A percentile compares a stretch with the other conserved stretches of the same genome.
These are phyloP conservation scores for Linnemannia hyalina DNA, from an alignment of 192 early-diverging fungal species.

Conservation along the genomic window DNA sequence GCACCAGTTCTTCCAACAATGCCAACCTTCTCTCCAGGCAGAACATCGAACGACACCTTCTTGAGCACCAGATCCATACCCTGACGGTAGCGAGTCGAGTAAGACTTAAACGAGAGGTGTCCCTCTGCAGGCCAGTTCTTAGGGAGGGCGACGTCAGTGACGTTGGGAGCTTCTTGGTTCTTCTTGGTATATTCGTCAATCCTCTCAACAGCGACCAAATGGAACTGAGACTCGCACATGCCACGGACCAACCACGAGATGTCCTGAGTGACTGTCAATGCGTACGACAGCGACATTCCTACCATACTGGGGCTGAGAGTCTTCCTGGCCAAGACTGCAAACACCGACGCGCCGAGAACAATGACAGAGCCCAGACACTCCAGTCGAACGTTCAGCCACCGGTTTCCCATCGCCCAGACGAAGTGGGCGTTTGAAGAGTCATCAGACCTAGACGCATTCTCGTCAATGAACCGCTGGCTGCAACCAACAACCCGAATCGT, in stretches of 20 bases:
- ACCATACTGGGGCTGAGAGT: slow-evolving; percentile 74
- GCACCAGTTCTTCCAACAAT: slow-evolving; percentile 47
- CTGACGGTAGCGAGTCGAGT: slow-evolving; percentile 84
- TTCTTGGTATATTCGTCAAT: slow-evolving; percentile 83
- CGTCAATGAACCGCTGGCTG: slow-evolving; percentile 64
- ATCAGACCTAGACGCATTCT: slow-evolving; percentile 51
- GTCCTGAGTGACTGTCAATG: slow-evolving; percentile 78
- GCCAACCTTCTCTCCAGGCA: slow-evolving; percentile 12
- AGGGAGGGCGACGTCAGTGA: slow-evolving; percentile 66
- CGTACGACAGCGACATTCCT: slow-evolving; percentile 73
- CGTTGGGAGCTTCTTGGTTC: slow-evolving; percentile 80
- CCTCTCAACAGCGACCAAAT: slow-evolving; percentile 54
- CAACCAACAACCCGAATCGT: slow-evolving; percentile 60
- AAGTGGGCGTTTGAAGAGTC: slow-evolving; percentile 70
- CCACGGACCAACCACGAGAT: slow-evolving; percentile 86
- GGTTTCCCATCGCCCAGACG: slow-evolving; percentile 73
- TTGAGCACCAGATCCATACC: slow-evolving; percentile 83
- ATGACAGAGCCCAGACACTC: slow-evolving; percentile 79
- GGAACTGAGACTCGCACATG: slow-evolving; percentile 82
- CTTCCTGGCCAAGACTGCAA: slow-evolving; percentile 73
- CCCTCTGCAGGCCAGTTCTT: slow-evolving; percentile 82
- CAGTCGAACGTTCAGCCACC: slow-evolving; percentile 77
- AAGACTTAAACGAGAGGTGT: slow-evolving; percentile 74
- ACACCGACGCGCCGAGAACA: slow-evolving; percentile 80
- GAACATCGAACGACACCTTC: slow-evolving; percentile 4